Base-by-base conservation (phyloP, 2,329 filamentous ascomycete genomes). In the Colletotrichum zoysiae region DNA sequence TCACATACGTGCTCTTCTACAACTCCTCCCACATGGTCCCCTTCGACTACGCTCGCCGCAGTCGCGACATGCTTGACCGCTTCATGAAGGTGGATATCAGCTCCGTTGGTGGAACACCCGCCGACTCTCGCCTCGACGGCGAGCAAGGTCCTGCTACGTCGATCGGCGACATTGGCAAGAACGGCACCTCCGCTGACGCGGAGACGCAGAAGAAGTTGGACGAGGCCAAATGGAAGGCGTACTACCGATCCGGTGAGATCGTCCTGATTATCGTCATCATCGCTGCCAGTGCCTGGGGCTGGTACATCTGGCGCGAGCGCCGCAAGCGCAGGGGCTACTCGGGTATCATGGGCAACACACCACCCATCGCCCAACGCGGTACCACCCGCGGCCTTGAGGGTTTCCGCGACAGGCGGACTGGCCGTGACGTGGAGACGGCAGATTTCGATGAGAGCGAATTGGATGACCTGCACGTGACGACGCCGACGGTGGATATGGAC, bases 1-100 rank as follows among this genome's bases (percentile, higher is more conserved):
- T 99, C 73, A 98, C 96, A 0, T 99, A 99, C 79, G 91, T 99
- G 42, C 87, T 97, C 51, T 97, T 98, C 83, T 94, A 97, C 85
- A 97, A 99, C 81, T 91, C 94, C 20, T 97, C 93, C 61, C 96
- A 99, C 82, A 99, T 99, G 96, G 96, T 99, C 1, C 97, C 96
- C 0, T 98, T 96, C 78, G 95, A 99, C 81, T 93, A 93, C 77
- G 92, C 95, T 1, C 91, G 94, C 59, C 92, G 95, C 73, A 93
- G 91, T 26, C 90, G 95, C 73, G 96, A 98, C 80, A 99, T 99
- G 96, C 90, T 99, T 20, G 95, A 99, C 82, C 93, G 96, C 51
- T 97, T 99, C 83, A 94, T 98, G 88, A 90, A 90, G 60, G 94
- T 99, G 51, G 95, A 98, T 79, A 97, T 98, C 75, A 92, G 90